Percentiles rank a stretch among this genome's conserved stretches.
Conservation (phyloP, 2,329 filamentous ascomycete genomes). For the Aureobasidium subglaciale region DNA sequence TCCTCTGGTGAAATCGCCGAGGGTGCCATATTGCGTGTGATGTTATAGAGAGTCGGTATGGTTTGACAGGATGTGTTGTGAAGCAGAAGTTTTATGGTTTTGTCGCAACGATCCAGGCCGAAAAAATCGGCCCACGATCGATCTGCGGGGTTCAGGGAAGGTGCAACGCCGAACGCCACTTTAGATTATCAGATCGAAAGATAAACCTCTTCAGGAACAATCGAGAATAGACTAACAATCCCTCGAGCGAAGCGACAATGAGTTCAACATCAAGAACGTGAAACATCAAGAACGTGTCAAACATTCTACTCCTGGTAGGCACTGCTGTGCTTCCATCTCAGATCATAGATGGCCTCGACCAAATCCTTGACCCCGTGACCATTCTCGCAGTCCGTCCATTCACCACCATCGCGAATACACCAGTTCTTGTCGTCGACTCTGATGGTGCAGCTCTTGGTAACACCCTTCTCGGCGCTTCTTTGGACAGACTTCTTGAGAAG, state of each 20-base stretch:
- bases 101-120: background rate
- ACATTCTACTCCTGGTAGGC: background rate
- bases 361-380: slow-evolving; percentile 64
- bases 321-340: slow-evolving; percentile 45
- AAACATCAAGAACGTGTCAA: background rate
- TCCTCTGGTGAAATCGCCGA: slow-evolving; percentile 17
- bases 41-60: background rate
- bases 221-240: background rate
- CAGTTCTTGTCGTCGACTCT: slow-evolving; percentile 70
- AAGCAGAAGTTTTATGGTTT: background rate
- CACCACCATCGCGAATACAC: slow-evolving; percentile 71
- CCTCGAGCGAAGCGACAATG: too few species aligned
- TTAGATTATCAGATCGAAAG: slow-evolving; percentile 14
- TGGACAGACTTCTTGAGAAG: slow-evolving; percentile 62
- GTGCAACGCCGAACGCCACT: too few species aligned
- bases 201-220: background rate
- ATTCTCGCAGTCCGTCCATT: slow-evolving; percentile 72
- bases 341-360: slow-evolving; percentile 55
- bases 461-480: slow-evolving; percentile 47
- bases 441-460: slow-evolving; percentile 42
- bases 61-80: background rate
- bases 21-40: slow-evolving; percentile 18
- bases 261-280: background rate
- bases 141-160: slow-evolving; percentile 6
- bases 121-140: slow-evolving; percentile 13